A percentile compares a stretch with the other conserved stretches of the same genome.
phyloP scores from a whole-genome alignment of 345 rosid genomes.

The Durio zibethinus region DNA sequence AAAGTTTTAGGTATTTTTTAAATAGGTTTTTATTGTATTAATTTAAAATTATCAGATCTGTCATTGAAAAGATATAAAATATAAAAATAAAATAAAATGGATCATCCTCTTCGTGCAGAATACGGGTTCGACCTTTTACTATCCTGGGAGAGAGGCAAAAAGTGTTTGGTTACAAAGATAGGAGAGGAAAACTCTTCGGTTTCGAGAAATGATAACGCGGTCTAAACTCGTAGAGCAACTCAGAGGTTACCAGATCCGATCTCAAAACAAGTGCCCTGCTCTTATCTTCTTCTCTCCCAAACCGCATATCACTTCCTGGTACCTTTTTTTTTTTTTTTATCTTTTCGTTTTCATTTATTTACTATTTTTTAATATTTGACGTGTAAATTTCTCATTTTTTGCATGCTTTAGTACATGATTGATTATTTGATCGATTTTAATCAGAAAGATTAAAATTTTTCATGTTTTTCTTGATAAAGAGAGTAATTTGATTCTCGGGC shows the following conservation, averaged over 20 bases:
- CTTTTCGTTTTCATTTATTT: not conserved
- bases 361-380: not conserved
- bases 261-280: constrained; percentile 39
- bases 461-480: no score
- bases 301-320: constrained; percentile 39
- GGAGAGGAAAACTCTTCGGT: constrained; percentile 14
- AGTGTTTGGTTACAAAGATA: not conserved
- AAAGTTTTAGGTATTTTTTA: no score
- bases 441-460: not conserved
- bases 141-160: not conserved
- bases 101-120: no score
- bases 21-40: no score
- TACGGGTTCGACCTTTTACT: not conserved
- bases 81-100: no score
- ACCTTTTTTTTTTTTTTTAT: not conserved
- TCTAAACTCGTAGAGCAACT: constrained; percentile 60
- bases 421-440: not conserved
- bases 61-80: no score
- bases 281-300: constrained; percentile 55
- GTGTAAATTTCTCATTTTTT: not conserved
- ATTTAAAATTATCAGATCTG: no score
- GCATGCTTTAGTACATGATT: not conserved
- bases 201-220: constrained; percentile 45
- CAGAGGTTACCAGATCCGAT: constrained; percentile 52
- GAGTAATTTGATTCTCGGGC: not conserved